Percentiles rank a stretch among this genome's conserved stretches.
phyloP scores from a whole-genome alignment of 345 rosid species.

The Psidium guajava region DNA sequence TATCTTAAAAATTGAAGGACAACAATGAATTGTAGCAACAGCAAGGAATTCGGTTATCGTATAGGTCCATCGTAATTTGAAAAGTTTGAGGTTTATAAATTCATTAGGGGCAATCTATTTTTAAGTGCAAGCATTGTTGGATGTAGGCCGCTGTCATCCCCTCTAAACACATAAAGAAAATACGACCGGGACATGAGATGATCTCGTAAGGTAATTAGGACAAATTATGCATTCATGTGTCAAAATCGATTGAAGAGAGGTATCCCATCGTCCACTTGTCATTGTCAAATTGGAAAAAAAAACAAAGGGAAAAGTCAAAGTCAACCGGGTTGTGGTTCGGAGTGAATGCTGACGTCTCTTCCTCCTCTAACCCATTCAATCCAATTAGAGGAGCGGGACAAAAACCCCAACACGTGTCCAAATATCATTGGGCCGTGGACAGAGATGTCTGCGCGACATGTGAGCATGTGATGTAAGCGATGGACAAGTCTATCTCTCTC shows the following conservation, averaged over 20 bases:
- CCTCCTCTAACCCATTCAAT: too few relatives aligned
- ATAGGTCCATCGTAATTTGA: fast-evolving
- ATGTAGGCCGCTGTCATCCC: fast-evolving
- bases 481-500: not conserved
- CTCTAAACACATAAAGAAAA: too few relatives aligned
- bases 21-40: not conserved
- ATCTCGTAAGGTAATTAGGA: not conserved
- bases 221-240: not conserved
- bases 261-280: not conserved
- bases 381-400: not conserved
- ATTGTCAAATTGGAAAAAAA: too few relatives aligned
- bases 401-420: not conserved
- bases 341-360: not conserved
- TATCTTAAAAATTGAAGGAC: not conserved
- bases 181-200: not conserved
- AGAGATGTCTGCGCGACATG: not conserved
- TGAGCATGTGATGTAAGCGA: not conserved
- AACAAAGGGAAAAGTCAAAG: not conserved
- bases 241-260: not conserved
- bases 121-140: not conserved
- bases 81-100: not conserved
- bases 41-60: not conserved
- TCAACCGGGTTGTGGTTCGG: not conserved
- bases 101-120: fast-evolving
- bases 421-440: not conserved